These are phyloP conservation scores for Yarrowia keelungensis DNA, from an alignment of 805 yeast species.

Conservation along the genomic window DNA sequence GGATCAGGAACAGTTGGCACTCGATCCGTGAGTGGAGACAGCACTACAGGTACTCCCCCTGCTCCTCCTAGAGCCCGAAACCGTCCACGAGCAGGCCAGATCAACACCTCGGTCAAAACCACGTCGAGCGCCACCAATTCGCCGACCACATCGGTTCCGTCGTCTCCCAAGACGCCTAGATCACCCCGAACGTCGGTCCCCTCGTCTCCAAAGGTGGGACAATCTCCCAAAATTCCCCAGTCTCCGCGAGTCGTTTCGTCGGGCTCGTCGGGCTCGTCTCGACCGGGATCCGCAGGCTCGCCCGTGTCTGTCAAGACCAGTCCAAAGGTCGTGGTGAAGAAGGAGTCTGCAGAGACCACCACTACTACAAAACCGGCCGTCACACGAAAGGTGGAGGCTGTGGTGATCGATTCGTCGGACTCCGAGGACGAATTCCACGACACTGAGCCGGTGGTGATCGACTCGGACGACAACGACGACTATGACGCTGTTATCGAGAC, in stretches of 20 bases:
- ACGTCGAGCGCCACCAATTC: conserved; percentile 19
- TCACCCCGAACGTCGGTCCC: conserved; percentile 8
- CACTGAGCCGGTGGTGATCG: conserved; percentile 27
- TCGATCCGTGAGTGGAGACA: conserved; percentile 13
- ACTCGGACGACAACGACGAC: conserved; percentile 23
- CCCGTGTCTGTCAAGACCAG: background rate
- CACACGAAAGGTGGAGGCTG: conserved; percentile 13
- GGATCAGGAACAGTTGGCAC: background rate
- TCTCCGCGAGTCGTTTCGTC: conserved; percentile 2
- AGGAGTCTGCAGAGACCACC: background rate
- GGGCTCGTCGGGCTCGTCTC: background rate
- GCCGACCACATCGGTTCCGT: conserved; percentile 20
- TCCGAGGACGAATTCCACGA: conserved; percentile 31
- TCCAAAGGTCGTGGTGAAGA: background rate
- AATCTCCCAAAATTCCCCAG: conserved; percentile 5
- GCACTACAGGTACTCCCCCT: background rate
- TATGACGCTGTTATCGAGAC: conserved; percentile 27
- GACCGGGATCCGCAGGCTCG: conserved; percentile 3
- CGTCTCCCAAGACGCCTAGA: conserved; percentile 26
- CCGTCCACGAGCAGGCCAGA: conserved; percentile 16
- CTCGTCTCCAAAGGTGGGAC: background rate
- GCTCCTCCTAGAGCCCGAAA: conserved; percentile 25
- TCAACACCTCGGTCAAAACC: background rate
- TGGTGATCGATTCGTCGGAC: conserved; percentile 27
- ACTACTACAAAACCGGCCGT: background rate